A percentile compares a stretch with the other conserved stretches of the same genome.
These are phyloP conservation scores for Lizonia empirigonia DNA, from an alignment of 2,329 filamentous ascomycete genomes.

Conservation along the genomic window DNA sequence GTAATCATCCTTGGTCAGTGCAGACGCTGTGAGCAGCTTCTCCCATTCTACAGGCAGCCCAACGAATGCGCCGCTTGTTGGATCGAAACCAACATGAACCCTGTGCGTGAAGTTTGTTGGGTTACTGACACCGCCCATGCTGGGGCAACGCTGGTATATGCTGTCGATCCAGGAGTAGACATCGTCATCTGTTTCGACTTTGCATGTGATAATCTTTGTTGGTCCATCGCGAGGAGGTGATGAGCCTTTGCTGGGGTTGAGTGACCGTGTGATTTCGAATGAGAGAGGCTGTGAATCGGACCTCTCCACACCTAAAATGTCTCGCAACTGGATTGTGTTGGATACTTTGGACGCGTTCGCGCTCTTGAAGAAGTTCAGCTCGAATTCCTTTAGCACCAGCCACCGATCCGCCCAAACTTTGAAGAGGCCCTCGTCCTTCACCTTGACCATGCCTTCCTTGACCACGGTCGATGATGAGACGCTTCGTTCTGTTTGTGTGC, in stretches of 20 bases:
- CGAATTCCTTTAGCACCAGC: slow-evolving; percentile 88
- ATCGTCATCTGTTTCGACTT: slow-evolving; percentile 93
- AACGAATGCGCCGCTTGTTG: slow-evolving; percentile 91
- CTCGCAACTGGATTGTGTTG: slow-evolving; percentile 82
- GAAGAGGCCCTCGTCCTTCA: slow-evolving; percentile 91
- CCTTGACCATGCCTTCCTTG: slow-evolving; percentile 75
- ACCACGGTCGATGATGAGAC: slow-evolving; percentile 47
- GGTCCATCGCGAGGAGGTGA: slow-evolving; percentile 81
- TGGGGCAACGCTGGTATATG: slow-evolving; percentile 94
- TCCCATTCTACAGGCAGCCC: slow-evolving; percentile 96
- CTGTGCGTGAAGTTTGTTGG: slow-evolving; percentile 98
- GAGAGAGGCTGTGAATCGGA: slow-evolving; percentile 91
- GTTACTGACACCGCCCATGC: slow-evolving; percentile 97
- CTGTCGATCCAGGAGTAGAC: slow-evolving; percentile 99
- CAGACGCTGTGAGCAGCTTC: slow-evolving; percentile 91
- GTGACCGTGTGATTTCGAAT: slow-evolving; percentile 85
- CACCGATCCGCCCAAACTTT: slow-evolving; percentile 88
- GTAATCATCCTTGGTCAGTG: slow-evolving; percentile 98
- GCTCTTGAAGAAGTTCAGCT: slow-evolving; percentile 92
- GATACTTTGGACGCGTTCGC: slow-evolving; percentile 81
- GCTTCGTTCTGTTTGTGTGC: slow-evolving; percentile 51
- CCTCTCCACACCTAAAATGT: slow-evolving; percentile 87
- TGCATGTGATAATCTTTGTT: slow-evolving; percentile 84
- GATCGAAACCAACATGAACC: slow-evolving; percentile 97
- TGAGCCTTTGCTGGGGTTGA: slow-evolving; percentile 60